Evolutionary conservation across 805 yeast genomes (phyloP), one percentile per base, ranked within the genome.

Genomic region (Teunomyces lycoperdinae): DNA sequence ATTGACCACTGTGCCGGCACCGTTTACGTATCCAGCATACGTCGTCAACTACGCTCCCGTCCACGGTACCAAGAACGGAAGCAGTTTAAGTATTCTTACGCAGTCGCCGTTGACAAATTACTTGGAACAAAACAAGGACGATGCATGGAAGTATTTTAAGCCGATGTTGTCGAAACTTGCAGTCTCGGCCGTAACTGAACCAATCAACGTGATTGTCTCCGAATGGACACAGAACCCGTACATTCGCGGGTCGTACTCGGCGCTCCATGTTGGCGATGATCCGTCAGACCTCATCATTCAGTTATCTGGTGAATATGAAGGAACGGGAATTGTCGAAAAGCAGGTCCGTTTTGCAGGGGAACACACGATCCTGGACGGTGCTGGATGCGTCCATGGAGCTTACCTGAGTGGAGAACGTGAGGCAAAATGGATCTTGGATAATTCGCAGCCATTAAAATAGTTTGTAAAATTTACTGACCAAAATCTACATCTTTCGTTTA

Each of bases 301-400:
- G n/a, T 72, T 87, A 48, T 72, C 78, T 14, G 78, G 78, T 20
- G 76, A 70, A 33, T 48, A 59, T 28, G 64, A 60, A 5, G 58
- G 57, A 4, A 44, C 55, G 13, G 53, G 68, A 34, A 87, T 89
- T 0, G 68, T 77, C 16, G 81, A 76, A 9, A 56, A 63, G 3
- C 71, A 74, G 7, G 67, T 90, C 2, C 71, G 96, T 38, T 90
- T 90, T 71, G 96, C 96, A 0, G 97, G 97, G 6, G 97, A 90
- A 60, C 96, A 90, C 62, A 86, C 96, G 0, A 80, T 83, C 17
- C 67, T 80, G 55, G 96, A 89, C 54, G 96, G 96, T 6, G 86
- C 89, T 11, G 97, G 97, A 0, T 90, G 96, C 56, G 94, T 86
- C 4, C 95, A 90, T 61, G 97, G 96, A 0, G 96, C 96, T 0